Base-by-base conservation (phyloP, 345 rosid species). In the Eucalyptus virginea region DNA sequence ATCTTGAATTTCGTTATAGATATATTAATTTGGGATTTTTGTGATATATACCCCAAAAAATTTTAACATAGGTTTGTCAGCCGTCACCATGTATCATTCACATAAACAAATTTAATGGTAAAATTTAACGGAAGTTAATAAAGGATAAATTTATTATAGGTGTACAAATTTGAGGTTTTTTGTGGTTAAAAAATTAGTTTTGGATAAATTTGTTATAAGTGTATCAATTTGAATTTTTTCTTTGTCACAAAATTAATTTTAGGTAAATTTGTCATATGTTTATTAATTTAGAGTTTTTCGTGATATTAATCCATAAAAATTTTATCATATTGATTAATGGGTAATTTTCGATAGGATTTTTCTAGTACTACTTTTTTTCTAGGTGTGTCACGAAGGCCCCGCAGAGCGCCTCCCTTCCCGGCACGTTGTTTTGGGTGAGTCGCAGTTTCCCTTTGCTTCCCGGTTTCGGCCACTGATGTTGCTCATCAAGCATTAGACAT, bases 321-420 rank as follows among this genome's bases (percentile, higher is more conserved):
- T 52, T 52, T 52, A 19, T 19, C 24, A 19, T 8, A 30, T 62
- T 5, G 8, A 30, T 62, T n/a, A n/a, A 62, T 62, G 0, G 15
- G 18, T 62, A 30, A 30, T 62, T 62, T 62, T 62, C 9, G 2
- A 6, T 65, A 0, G 5, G 37, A 65, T 65, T 65, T n/a, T n/a
- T 65, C 10, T 7, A n/a, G 21, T 32, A 65, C 37, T 16, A 7
- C 21, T 6, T n/a, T 15, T 62, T n/a, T 65, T 14, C 18, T 16
- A n/a, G 10, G 77, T 93, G 95, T 2, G 95, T 93, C 90, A 95
- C 91, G 60, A 90, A 91, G 62, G 91, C 93, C 17, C 91, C 91
- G 24, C 60, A 77, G 1, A 88, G 56, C 3, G 91, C 91, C 23
- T 87, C 86, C n/a, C 48, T 89, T 32, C 77, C 77, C 80, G 40